Evolutionary conservation across 176 grass and related monocot species (phyloP).

Genomic region (Oryza australiensis): DNA sequence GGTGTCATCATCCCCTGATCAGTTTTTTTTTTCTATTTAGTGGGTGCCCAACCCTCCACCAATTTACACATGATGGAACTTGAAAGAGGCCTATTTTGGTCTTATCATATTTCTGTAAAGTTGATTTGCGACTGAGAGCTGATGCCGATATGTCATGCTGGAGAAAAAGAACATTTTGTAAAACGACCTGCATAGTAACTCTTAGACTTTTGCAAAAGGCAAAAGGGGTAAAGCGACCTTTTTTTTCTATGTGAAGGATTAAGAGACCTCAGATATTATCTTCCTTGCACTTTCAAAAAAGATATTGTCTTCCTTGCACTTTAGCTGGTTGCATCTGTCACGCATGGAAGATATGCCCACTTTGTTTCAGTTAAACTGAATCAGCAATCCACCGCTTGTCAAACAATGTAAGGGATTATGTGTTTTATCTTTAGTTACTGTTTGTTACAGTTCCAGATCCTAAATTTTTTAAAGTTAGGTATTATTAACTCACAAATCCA

Average conservation of each 20-base stretch:
- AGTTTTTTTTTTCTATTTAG: conserved; percentile 2
- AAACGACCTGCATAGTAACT: conserved; percentile 27
- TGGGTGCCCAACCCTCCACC: background rate
- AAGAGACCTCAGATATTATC: conserved; percentile 39
- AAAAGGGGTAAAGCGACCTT: conserved; percentile 18
- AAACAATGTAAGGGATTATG: too few relatives aligned
- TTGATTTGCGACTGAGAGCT: conserved; percentile 19
- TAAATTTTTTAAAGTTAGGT: too few relatives aligned
- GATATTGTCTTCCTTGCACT: conserved; percentile 29
- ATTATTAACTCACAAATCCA: too few relatives aligned
- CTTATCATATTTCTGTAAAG: conserved; percentile 14
- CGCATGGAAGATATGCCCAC: background rate
- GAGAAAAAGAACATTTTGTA: conserved; percentile 25
- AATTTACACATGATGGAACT: background rate
- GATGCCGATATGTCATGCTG: conserved; percentile 20
- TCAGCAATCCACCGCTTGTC: background rate
- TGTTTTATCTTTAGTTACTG: too few relatives aligned
- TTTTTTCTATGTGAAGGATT: conserved; percentile 6
- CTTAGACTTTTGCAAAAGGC: conserved; percentile 29
- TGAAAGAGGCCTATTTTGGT: conserved; percentile 6
- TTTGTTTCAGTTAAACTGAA: background rate
- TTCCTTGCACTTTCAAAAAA: background rate
- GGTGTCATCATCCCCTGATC: background rate
- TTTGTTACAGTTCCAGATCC: too few relatives aligned
- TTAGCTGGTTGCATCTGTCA: background rate